Evolutionary conservation across 140 eudicot genomes (phyloP), one percentile per base, ranked within the genome.

Genomic region (Ambrosia hybrid): DNA sequence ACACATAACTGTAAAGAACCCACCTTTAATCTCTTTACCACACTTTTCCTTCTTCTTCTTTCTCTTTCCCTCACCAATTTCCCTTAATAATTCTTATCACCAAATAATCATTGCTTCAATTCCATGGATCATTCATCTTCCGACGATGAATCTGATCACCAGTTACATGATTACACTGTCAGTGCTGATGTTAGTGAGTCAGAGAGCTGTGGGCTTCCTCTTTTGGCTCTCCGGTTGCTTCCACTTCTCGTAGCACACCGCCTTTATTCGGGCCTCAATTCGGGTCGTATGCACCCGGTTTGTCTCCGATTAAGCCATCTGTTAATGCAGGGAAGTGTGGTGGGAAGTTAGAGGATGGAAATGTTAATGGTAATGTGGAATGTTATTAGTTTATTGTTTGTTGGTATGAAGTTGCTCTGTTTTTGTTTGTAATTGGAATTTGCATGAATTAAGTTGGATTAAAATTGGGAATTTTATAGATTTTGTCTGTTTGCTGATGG

Each of bases 101-200:
- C 79, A 70, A 43, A 43, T 2, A 70, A 74, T 64, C 80, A 80
- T 63, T 80, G n/a, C 73, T n/a, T 51, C 67, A 12, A 83, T 43
- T 43, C 48, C 10, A 43, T 75, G 87, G 83, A 62, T 3, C 13
- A 55, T 17, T 9, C 68, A 16, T 80, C 78, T 5, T 81, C 83
- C 12, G 77, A 53, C 11, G 86, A 82, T 48, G 84, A 83, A 58
- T 71, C 78, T 2, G 82, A 79, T 61, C 84, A 79, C 56, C 80
- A 52, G 55, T 30, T 34, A 11, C 48, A 61, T 30, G 80, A 78
- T 71, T 83, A 83, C n/a, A 62, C 68, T 33, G 56, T 68, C 11
- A 82, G 86, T 39, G 87, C 84, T 36, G 87, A 83, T 63, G 84
- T 79, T 5, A 83, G 87, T 41, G 84, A 79, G 56, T 72, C 87